phyloP scores from a whole-genome alignment of 2,329 filamentous ascomycete species.

The Alternaria viburni region DNA sequence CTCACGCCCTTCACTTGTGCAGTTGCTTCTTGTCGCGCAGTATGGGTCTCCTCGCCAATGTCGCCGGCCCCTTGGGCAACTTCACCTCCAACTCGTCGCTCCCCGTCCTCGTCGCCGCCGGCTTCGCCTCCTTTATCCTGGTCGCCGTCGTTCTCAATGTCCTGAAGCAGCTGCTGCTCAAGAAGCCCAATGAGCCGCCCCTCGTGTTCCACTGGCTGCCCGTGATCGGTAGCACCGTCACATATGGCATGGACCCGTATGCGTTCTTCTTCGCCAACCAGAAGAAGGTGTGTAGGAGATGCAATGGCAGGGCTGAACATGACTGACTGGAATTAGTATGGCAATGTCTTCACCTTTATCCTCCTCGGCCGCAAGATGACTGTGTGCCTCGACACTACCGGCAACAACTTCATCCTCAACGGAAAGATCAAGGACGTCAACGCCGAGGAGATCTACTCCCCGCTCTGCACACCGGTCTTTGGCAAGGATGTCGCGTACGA shows the following conservation, averaged over 20 bases:
- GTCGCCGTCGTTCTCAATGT: conserved; percentile 78
- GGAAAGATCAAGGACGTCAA: conserved; percentile 89
- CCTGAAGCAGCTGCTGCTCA: conserved; percentile 77
- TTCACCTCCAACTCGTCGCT: conserved; percentile 49
- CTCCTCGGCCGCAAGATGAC: conserved; percentile 89
- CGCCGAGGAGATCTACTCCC: conserved; percentile 88
- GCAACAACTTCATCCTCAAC: conserved; percentile 91
- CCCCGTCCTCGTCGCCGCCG: conserved; percentile 54
- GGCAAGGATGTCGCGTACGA: conserved; percentile 89
- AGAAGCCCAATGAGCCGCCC: conserved; percentile 72
- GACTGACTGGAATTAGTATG: conserved; percentile 64
- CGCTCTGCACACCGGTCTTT: conserved; percentile 74
- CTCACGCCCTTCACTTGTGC: neutral
- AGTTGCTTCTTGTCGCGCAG: conserved; percentile 21
- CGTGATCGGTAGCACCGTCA: conserved; percentile 87
- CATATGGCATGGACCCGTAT: conserved; percentile 94
- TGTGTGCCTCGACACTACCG: conserved; percentile 79
- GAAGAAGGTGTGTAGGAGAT: conserved; percentile 66
- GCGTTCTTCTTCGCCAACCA: conserved; percentile 78
- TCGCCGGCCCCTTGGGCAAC: conserved; percentile 57
- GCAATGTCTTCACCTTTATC: conserved; percentile 88
- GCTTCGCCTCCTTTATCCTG: conserved; percentile 56
- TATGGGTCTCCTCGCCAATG: conserved; percentile 61
- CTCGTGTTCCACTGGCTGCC: conserved; percentile 70
- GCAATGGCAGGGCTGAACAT: conserved; percentile 2